Percentiles rank a stretch among this genome's conserved stretches.
phyloP scores from a whole-genome alignment of 2,329 filamentous ascomycete genomes.

The Xylariaceae sp. region DNA sequence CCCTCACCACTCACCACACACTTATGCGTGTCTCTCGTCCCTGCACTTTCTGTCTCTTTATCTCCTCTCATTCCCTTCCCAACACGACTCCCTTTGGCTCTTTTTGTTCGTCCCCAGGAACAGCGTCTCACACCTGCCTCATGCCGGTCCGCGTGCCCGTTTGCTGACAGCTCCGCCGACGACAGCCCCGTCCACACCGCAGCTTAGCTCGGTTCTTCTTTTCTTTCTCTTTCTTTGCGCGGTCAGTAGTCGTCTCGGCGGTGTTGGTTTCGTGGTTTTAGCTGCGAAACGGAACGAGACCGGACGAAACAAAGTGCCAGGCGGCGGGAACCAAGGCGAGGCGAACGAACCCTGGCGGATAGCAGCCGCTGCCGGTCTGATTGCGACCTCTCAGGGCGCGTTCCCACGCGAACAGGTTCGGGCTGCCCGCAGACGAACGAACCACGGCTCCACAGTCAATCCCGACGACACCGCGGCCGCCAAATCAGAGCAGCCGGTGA shows the following conservation, averaged over 20 bases:
- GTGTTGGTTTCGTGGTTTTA: conserved; percentile 16
- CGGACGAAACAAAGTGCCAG: too few relatives aligned
- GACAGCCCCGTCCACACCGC: too few relatives aligned
- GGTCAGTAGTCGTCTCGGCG: conserved; percentile 11
- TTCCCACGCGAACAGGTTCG: conserved; percentile 39
- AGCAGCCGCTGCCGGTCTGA: conserved; percentile 28
- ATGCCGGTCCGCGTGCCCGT: conserved; percentile 10
- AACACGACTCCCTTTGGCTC: conserved; percentile 13
- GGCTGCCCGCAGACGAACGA: conserved; percentile 36
- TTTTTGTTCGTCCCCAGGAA: conserved; percentile 21
- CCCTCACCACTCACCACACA: conserved; percentile 4
- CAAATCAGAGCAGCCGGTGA: too few relatives aligned
- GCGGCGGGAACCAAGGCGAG: too few relatives aligned
- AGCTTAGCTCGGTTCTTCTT: too few relatives aligned
- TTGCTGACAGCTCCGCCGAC: conserved; percentile 20
- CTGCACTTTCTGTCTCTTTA: conserved; percentile 20
- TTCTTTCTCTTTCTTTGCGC: conserved; percentile 17
- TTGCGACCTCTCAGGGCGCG: conserved; percentile 25
- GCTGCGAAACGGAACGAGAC: conserved; percentile 20
- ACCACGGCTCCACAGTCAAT: conserved; percentile 25
- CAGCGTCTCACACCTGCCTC: conserved; percentile 21
- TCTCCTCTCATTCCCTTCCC: conserved; percentile 14
- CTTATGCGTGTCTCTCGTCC: conserved; percentile 20
- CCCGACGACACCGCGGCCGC: too few relatives aligned
- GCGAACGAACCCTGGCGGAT: conserved; percentile 28